Evolutionary conservation across 768 basidiomycete species (phyloP).

Genomic region (Lactarius evosmus): DNA sequence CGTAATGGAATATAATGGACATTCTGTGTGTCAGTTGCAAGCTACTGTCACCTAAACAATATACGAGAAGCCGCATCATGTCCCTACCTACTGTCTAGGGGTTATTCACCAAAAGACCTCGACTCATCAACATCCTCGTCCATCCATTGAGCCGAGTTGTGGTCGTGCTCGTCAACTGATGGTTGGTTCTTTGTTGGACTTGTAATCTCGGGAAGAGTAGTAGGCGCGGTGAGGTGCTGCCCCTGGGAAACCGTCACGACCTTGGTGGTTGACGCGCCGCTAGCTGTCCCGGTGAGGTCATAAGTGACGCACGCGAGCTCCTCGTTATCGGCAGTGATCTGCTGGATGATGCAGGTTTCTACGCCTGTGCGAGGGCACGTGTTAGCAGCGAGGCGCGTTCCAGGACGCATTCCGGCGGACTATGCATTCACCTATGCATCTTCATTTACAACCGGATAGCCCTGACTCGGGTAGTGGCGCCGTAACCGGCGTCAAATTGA

Average conservation of each 20-base stretch:
- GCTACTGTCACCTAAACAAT: too few relatives aligned
- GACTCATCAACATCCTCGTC: too few relatives aligned
- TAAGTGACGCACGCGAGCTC: constrained; percentile 63
- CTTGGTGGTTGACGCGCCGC: constrained; percentile 51
- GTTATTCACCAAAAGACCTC: too few relatives aligned
- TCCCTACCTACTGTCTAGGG: too few relatives aligned
- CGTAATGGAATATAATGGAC: neutral
- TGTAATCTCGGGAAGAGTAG: constrained; percentile 35
- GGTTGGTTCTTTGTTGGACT: too few relatives aligned
- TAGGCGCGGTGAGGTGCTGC: constrained; percentile 31
- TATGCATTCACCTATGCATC: constrained; percentile 60
- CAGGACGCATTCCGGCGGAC: too few relatives aligned
- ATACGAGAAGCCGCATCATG: too few relatives aligned
- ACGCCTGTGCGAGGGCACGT: constrained; percentile 37
- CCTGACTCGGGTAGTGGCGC: constrained; percentile 64
- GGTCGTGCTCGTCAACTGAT: too few relatives aligned
- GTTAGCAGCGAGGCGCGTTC: constrained; percentile 14
- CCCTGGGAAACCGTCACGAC: constrained; percentile 43
- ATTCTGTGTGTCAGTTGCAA: neutral
- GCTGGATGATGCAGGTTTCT: constrained; percentile 60
- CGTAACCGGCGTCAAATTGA: constrained; percentile 37
- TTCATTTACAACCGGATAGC: constrained; percentile 65
- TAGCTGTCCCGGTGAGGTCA: constrained; percentile 57
- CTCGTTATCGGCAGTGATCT: constrained; percentile 62
- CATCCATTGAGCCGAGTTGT: too few relatives aligned